phyloP scores from a whole-genome alignment of 2,329 filamentous ascomycete genomes.

The Fusarium keratoplasticum region DNA sequence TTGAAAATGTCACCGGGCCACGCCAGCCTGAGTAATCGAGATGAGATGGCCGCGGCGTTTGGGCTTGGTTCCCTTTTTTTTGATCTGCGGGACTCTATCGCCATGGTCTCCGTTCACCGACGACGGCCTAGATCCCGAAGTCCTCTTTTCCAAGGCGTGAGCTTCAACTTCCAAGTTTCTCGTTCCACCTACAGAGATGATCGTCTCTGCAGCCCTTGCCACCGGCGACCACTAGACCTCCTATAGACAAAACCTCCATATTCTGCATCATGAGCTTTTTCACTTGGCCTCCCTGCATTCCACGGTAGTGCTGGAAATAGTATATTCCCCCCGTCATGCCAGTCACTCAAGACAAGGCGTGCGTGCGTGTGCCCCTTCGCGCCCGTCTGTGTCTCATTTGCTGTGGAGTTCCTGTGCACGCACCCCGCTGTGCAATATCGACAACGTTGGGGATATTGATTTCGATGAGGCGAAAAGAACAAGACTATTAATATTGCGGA shows the following conservation, averaged over 20 bases:
- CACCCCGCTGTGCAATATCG: neutral
- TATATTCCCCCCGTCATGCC: conserved; percentile 19
- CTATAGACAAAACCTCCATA: neutral
- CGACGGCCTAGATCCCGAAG: conserved; percentile 7
- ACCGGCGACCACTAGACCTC: conserved; percentile 10
- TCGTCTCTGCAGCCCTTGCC: conserved; percentile 23
- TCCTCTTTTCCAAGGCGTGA: neutral
- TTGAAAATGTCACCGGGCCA: neutral
- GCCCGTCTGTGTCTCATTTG: conserved; percentile 22
- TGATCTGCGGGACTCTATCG: neutral
- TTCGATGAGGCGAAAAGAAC: neutral
- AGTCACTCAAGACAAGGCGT: conserved; percentile 11
- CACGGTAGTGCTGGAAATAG: conserved; percentile 19
- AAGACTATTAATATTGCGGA: conserved; percentile 21
- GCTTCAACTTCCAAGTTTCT: conserved; percentile 9
- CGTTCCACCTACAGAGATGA: conserved; percentile 5
- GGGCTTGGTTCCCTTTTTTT: neutral
- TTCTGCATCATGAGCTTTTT: neutral
- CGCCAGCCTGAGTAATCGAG: conserved; percentile 4
- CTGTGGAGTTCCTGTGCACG: conserved; percentile 17
- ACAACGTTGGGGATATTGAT: conserved; percentile 2
- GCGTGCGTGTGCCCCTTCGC: neutral
- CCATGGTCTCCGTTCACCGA: conserved; percentile 3
- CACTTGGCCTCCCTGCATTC: conserved; percentile 17
- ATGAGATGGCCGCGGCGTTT: conserved; percentile 7